Evolutionary conservation across 306 rosid genomes (phyloP).

Genomic region (Senna siamea): DNA sequence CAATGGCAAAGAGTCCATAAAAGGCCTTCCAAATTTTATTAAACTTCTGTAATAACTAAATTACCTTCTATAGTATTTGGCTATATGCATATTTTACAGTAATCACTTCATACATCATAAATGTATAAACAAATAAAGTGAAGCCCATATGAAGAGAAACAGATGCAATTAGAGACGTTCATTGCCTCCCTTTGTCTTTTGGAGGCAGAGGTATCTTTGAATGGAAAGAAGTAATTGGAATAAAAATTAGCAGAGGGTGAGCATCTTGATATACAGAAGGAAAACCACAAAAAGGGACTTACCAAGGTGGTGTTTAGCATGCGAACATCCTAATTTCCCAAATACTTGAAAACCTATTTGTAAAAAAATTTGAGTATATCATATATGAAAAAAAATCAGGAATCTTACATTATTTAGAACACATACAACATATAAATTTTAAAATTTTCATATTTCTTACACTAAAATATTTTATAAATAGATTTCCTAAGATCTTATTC

Average conservation of each 20-base stretch:
- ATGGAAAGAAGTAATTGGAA: neutral
- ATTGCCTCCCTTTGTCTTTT: neutral
- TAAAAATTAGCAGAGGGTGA: neutral
- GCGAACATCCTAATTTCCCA: neutral
- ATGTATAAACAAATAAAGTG: neutral
- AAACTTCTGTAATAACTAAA: constrained; percentile 17
- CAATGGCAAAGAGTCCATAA: too few species aligned
- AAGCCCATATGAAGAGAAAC: neutral
- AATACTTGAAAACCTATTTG: neutral
- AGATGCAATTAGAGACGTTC: neutral
- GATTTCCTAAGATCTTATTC: neutral
- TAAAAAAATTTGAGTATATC: neutral
- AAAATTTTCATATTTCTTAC: neutral
- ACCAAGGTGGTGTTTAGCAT: neutral
- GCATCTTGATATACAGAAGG: neutral
- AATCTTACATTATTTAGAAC: neutral
- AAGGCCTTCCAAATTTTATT: too few species aligned
- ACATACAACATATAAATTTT: neutral
- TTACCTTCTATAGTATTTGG: neutral
- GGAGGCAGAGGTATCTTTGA: constrained; percentile 7
- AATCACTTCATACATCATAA: neutral
- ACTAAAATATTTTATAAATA: neutral
- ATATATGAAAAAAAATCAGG: neutral
- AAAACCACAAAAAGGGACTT: neutral
- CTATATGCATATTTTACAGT: neutral